Conservation (phyloP, 163 green algal genomes). For the Prototheca cutis region DNA sequence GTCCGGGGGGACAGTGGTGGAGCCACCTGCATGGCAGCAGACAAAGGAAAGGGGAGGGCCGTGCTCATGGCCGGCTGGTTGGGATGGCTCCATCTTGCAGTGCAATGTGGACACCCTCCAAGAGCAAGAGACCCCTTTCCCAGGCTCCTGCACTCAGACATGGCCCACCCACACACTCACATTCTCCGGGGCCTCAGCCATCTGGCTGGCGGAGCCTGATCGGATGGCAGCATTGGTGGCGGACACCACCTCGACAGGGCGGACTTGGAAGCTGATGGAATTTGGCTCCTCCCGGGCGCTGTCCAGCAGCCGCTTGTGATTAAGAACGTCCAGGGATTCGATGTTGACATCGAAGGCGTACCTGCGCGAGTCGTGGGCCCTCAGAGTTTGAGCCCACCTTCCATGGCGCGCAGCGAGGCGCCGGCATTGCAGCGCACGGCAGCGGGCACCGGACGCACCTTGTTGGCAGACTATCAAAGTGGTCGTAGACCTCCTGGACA, state of each 20-base stretch:
- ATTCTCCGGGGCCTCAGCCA: background rate
- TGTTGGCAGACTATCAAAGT: conserved; percentile 72
- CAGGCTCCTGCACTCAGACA: no score
- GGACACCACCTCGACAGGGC: conserved; percentile 65
- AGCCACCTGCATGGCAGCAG: no score
- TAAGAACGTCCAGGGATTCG: conserved; percentile 74
- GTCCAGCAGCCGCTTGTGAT: conserved; percentile 82
- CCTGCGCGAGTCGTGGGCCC: conserved; percentile 2
- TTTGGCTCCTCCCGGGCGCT: conserved; percentile 66
- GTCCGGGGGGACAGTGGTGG: background rate
- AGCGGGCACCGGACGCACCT: no score
- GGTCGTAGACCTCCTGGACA: conserved; percentile 50
- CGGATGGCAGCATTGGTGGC: conserved; percentile 11
- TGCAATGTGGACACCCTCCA: no score
- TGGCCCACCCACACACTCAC: background rate
- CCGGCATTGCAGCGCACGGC: no score
- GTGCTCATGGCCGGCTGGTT: no score
- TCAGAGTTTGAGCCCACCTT: no score
- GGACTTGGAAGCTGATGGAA: conserved; percentile 78
- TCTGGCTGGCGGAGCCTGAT: conserved; percentile 30
- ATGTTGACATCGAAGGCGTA: conserved; percentile 88
- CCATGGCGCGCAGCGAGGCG: no score
- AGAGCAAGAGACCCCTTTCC: no score
- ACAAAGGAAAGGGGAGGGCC: no score
- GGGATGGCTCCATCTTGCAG: no score